A percentile compares a stretch with the other conserved stretches of the same genome.
Conservation (phyloP, 768 basidiomycete genomes). For the Podaxis sp. region DNA sequence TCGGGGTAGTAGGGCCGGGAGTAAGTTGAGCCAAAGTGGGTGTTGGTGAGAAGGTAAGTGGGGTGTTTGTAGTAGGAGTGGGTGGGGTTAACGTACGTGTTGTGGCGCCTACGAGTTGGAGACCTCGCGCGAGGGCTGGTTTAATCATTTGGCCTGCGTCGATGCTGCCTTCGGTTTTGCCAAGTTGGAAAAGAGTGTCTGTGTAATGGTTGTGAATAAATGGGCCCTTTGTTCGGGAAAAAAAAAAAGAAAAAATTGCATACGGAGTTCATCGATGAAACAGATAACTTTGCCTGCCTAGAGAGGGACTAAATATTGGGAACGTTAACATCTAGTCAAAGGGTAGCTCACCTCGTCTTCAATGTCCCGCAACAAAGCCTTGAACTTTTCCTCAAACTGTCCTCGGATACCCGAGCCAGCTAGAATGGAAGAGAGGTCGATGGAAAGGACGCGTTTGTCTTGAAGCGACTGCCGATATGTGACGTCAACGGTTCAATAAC, state of each 20-base stretch:
- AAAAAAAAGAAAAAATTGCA: conserved; percentile 30
- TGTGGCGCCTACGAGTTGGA: conserved; percentile 89
- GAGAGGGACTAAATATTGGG: not conserved
- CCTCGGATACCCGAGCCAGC: conserved; percentile 91
- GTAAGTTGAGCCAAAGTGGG: not conserved
- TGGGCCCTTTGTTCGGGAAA: not conserved
- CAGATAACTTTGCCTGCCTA: conserved; percentile 80
- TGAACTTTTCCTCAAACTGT: conserved; percentile 94
- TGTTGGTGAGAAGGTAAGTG: not conserved
- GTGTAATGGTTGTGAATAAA: not conserved
- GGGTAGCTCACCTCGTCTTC: conserved; percentile 65
- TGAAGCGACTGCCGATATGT: conserved; percentile 63
- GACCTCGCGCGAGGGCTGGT: conserved; percentile 82
- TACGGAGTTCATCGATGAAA: conserved; percentile 94
- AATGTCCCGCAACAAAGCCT: conserved; percentile 85
- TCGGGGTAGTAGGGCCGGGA: too few species aligned
- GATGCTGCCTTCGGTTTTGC: conserved; percentile 89
- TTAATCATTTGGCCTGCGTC: conserved; percentile 95
- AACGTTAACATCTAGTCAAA: conserved; percentile 19
- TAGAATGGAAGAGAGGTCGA: conserved; percentile 82
- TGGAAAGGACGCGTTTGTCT: conserved; percentile 82
- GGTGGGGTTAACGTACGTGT: conserved; percentile 55
- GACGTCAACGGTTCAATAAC: not conserved
- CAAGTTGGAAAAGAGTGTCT: conserved; percentile 85
- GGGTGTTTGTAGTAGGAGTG: not conserved